These are phyloP conservation scores for Trichoderma aggressivum DNA, from an alignment of 2,329 filamentous ascomycete species.

Conservation along the genomic window DNA sequence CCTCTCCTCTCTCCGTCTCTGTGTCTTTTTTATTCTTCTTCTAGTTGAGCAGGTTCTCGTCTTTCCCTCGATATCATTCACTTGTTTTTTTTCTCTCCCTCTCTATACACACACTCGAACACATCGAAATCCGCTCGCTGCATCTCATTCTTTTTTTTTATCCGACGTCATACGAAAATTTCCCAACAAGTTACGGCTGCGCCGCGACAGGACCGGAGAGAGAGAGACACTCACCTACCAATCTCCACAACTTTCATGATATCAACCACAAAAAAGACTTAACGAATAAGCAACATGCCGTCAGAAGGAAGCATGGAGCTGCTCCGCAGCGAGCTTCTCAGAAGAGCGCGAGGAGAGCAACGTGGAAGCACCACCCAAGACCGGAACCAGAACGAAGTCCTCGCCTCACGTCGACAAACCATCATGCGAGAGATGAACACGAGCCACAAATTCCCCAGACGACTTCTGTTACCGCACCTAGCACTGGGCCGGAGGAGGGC, in stretches of 20 bases:
- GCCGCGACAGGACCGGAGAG: neutral
- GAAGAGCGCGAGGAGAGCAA: conserved; percentile 31
- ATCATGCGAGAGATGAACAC: neutral
- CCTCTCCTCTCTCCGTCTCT: neutral
- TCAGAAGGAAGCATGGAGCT: conserved; percentile 29
- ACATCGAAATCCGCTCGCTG: neutral
- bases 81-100: neutral
- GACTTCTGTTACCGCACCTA: conserved; percentile 21
- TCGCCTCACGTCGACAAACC: conserved; percentile 6
- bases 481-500: conserved; percentile 24
- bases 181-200: conserved; percentile 1
- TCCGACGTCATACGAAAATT: neutral
- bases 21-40: neutral
- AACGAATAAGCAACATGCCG: conserved; percentile 5
- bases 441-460: neutral
- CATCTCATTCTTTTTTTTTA: neutral
- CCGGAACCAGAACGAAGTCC: conserved; percentile 19
- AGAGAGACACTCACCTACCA: neutral
- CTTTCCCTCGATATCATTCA: neutral
- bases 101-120: neutral
- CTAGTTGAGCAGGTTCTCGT: conserved; percentile 8
- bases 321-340: conserved; percentile 33
- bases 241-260: neutral
- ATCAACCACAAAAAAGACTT: neutral
- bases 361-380: conserved; percentile 20